Evolutionary conservation across 2,329 filamentous ascomycete species (phyloP).

Genomic region (Aspergillus calidoustus): DNA sequence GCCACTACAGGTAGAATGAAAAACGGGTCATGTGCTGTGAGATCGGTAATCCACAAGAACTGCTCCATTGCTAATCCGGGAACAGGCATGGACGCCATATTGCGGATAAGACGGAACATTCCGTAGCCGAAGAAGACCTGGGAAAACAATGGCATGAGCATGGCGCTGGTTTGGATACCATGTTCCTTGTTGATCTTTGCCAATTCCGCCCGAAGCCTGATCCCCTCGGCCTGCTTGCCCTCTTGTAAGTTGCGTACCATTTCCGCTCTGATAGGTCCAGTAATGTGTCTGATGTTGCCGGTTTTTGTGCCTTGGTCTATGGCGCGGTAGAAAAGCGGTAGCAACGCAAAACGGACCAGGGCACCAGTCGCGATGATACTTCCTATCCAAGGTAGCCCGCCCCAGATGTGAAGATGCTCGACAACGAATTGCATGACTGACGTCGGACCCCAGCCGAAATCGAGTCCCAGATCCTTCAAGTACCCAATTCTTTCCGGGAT

Average conservation of each 20-base stretch:
- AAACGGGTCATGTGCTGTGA: constrained; percentile 76
- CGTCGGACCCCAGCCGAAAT: constrained; percentile 84
- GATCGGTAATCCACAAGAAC: constrained; percentile 76
- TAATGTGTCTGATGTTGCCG: constrained; percentile 62
- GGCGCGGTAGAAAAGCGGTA: constrained; percentile 67
- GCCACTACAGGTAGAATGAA: constrained; percentile 72
- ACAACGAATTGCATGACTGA: constrained; percentile 73
- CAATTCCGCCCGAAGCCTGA: constrained; percentile 56
- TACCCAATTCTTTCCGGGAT: constrained; percentile 81
- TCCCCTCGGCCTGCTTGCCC: constrained; percentile 54
- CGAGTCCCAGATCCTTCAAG: constrained; percentile 78
- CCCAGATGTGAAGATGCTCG: constrained; percentile 80
- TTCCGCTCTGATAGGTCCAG: constrained; percentile 60
- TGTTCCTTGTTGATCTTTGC: constrained; percentile 56
- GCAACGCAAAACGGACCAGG: constrained; percentile 65
- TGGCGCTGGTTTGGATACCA: constrained; percentile 58
- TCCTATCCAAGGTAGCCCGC: constrained; percentile 79
- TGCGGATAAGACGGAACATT: constrained; percentile 75
- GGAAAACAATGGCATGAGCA: constrained; percentile 59
- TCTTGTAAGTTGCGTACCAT: constrained; percentile 52
- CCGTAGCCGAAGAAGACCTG: constrained; percentile 77
- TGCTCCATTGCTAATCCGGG: constrained; percentile 75
- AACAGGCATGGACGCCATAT: constrained; percentile 78
- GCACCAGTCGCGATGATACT: constrained; percentile 71
- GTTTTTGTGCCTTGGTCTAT: constrained; percentile 67